Base-by-base conservation (phyloP, 495 filamentous ascomycete genomes). In the Corynascus novoguineensis region DNA sequence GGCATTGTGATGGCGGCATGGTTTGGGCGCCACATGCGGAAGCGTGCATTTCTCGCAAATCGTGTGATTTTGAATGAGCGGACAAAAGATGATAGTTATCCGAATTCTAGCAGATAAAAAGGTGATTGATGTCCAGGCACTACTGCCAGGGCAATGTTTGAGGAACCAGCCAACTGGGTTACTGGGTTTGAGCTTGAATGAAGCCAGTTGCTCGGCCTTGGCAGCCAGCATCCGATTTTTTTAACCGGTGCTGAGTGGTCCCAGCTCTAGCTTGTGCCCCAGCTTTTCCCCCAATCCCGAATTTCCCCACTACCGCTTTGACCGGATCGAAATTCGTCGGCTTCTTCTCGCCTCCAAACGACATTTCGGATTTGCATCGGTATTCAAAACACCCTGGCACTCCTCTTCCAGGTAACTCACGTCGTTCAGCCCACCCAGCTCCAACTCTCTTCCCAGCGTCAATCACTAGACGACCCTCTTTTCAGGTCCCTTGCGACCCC, bases 331-430 rank as follows among this genome's bases (percentile, higher is more conserved):
- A 24, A 22, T 38, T 32, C 38, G 60, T 68, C 64, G 66, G 66
- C 61, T 62, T 68, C 58, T 65, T 60, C 54, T 47, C 37, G 31
- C 34, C 45, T 34, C 47, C 51, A 29, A 45, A 45, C 50, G 27
- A 46, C 32, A 40, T 42, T 44, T 71, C 68, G 68, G 68, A 67
- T 71, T 65, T 71, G 47, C 56, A 69, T 71, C 68, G 68, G 68
- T 67, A 67, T 71, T 65, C 50, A 52, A 55, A 51, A 25, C n/a
- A n/a, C n/a, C 28, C 40, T 51, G 19, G 32, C 44, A 15, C 15
- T 49, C 25, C 21, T 44, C n/a, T n/a, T 44, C 35, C 38, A 53
- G 9, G n/a, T 11, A 32, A 22, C 12, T n/a, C 48, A 35, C 37
- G 48, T 42, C 37, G 3, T 22, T 21, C 32, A 17, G 38, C 28